Conservation (phyloP, 2,329 filamentous ascomycete species). For the Fusarium domesticum region DNA sequence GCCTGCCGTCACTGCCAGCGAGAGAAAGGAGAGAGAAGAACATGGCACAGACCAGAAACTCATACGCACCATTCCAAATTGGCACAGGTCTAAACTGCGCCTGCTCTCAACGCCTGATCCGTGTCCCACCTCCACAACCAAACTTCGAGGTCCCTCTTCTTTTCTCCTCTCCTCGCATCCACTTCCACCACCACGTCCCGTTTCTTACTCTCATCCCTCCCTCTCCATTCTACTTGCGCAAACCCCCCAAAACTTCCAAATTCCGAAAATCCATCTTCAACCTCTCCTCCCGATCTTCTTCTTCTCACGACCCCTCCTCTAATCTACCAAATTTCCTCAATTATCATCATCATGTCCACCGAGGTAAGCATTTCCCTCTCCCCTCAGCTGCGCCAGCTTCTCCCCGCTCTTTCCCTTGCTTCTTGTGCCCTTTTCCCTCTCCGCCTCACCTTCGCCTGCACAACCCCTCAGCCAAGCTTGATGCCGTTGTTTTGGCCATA, state of each 20-base stretch:
- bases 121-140: conserved; percentile 27
- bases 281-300: conserved; percentile 16
- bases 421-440: conserved; percentile 21
- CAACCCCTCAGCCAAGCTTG: conserved; percentile 30
- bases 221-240: conserved; percentile 24
- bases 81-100: conserved; percentile 9
- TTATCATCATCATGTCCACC: conserved; percentile 34
- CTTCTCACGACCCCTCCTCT: conserved; percentile 19
- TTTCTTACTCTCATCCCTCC: conserved; percentile 19
- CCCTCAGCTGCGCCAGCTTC: conserved; percentile 2
- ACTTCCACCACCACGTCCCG: conserved; percentile 14
- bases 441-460: conserved; percentile 19
- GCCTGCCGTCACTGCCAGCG: conserved; percentile 3
- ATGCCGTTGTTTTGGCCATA: conserved; percentile 8
- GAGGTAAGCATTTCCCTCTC: conserved; percentile 30
- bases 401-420: conserved; percentile 8
- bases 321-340: conserved; percentile 21
- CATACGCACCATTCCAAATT: background rate
- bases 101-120: conserved; percentile 24
- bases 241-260: conserved; percentile 27
- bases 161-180: conserved; percentile 15
- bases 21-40: background rate
- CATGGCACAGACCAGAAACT: too few relatives aligned
- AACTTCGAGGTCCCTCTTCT: conserved; percentile 6
- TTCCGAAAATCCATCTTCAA: conserved; percentile 27